Conservation (phyloP, 139 green algal species). For the Micractinium conductrix region DNA sequence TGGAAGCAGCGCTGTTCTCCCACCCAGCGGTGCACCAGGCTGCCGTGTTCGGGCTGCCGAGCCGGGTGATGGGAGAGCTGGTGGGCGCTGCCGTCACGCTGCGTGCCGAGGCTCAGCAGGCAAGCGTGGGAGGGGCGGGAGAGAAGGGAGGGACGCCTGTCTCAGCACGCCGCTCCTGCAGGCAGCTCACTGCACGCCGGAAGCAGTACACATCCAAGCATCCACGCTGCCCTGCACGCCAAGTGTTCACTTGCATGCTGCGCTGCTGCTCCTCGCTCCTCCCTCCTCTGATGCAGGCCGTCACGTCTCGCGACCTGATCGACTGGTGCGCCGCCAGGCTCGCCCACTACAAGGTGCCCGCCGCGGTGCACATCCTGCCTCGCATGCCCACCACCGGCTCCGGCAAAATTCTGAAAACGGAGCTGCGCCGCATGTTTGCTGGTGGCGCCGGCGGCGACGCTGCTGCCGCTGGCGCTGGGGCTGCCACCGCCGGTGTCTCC, state of each 20-base stretch:
- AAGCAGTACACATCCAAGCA: not conserved
- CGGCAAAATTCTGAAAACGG: constrained; percentile 87
- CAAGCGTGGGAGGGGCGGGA: too few relatives aligned
- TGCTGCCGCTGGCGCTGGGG: constrained; percentile 61
- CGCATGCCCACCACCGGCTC: constrained; percentile 79
- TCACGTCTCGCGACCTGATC: constrained; percentile 53
- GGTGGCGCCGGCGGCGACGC: constrained; percentile 56
- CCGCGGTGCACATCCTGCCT: constrained; percentile 69
- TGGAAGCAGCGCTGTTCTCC: constrained; percentile 81
- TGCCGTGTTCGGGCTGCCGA: constrained; percentile 82
- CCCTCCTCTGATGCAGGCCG: too few relatives aligned
- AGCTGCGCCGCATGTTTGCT: constrained; percentile 58
- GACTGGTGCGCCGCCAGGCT: constrained; percentile 74
- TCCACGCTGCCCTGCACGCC: not conserved
- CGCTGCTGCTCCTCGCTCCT: too few relatives aligned
- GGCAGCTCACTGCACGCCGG: too few relatives aligned
- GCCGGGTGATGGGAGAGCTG: constrained; percentile 77
- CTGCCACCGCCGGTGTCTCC: not conserved
- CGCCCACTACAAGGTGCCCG: constrained; percentile 86
- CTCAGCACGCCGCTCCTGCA: too few relatives aligned
- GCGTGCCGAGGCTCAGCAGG: not conserved
- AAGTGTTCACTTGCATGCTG: too few relatives aligned
- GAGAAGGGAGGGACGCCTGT: too few relatives aligned
- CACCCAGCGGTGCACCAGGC: constrained; percentile 75
- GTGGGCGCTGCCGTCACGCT: constrained; percentile 53